phyloP scores from a whole-genome alignment of 2,329 filamentous ascomycete species.

The Fusarium pseudograminearum region DNA sequence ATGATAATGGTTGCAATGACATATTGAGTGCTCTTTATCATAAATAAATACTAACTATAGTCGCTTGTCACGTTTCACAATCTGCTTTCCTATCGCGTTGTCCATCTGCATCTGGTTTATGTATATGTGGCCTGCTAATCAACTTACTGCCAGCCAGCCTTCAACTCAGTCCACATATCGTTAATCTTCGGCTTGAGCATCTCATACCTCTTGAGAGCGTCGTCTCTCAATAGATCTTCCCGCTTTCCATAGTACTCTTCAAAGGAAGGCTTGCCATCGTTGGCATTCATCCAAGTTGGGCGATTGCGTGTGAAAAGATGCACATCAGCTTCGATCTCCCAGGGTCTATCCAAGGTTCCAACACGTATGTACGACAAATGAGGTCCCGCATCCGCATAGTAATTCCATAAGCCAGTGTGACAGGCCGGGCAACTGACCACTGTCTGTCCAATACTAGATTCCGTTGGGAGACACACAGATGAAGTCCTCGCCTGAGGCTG shows the following conservation, averaged over 20 bases:
- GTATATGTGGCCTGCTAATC: not conserved
- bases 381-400: slow-evolving; percentile 54
- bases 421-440: slow-evolving; percentile 59
- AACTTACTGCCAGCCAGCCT: slow-evolving; percentile 10
- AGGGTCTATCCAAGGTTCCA: slow-evolving; percentile 58
- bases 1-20: slow-evolving; percentile 35
- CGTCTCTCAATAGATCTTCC: slow-evolving; percentile 50
- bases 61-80: not conserved
- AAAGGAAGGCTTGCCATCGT: slow-evolving; percentile 53
- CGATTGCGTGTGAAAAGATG: slow-evolving; percentile 60
- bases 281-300: slow-evolving; percentile 54
- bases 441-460: slow-evolving; percentile 56
- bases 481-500: slow-evolving; percentile 21
- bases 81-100: not conserved
- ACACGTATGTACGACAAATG: slow-evolving; percentile 55
- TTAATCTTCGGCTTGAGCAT: slow-evolving; percentile 41
- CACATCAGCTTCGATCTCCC: slow-evolving; percentile 57
- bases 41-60: not conserved
- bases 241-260: slow-evolving; percentile 53
- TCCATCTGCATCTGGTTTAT: not conserved
- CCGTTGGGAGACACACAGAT: slow-evolving; percentile 52
- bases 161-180: slow-evolving; percentile 38
- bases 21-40: slow-evolving; percentile 3
- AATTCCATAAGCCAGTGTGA: slow-evolving; percentile 55
- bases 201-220: slow-evolving; percentile 49